Evolutionary conservation across 257 asterid genomes (phyloP).

Genomic region (Knoxia roxburghii): DNA sequence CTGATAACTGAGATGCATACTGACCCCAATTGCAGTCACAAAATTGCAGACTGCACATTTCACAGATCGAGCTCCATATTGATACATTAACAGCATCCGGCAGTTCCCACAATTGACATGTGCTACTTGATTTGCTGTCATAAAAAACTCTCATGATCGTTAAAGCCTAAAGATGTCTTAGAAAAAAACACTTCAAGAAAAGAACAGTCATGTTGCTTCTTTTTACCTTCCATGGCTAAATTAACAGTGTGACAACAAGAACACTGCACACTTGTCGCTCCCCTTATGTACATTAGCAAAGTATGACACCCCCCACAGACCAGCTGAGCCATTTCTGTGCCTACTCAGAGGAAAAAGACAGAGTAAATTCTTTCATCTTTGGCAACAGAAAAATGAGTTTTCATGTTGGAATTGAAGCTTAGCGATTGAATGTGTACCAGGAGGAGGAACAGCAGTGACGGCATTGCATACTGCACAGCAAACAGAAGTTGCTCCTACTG

Average conservation of each 20-base stretch:
- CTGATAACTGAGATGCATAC: conserved; percentile 15
- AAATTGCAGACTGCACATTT: conserved; percentile 59
- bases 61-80: conserved; percentile 46
- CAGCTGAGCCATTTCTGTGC: conserved; percentile 59
- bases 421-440: conserved; percentile 27
- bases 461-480: conserved; percentile 58
- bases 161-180: not conserved
- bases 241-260: conserved; percentile 59
- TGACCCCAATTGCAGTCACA: conserved; percentile 45
- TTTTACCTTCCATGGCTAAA: conserved; percentile 47
- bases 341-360: conserved; percentile 13
- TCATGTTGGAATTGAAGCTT: not conserved
- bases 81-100: conserved; percentile 47
- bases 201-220: not conserved
- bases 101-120: conserved; percentile 57
- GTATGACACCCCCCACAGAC: conserved; percentile 59
- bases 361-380: not conserved
- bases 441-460: conserved; percentile 50
- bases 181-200: not conserved
- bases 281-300: conserved; percentile 50
- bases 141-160: not conserved
- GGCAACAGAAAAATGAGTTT: not conserved
- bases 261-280: conserved; percentile 54
- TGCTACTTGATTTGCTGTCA: conserved; percentile 55
- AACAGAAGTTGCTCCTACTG: conserved; percentile 54